Base-by-base conservation (phyloP, 1,284 basidiomycete species). In the Ustilago curta region DNA sequence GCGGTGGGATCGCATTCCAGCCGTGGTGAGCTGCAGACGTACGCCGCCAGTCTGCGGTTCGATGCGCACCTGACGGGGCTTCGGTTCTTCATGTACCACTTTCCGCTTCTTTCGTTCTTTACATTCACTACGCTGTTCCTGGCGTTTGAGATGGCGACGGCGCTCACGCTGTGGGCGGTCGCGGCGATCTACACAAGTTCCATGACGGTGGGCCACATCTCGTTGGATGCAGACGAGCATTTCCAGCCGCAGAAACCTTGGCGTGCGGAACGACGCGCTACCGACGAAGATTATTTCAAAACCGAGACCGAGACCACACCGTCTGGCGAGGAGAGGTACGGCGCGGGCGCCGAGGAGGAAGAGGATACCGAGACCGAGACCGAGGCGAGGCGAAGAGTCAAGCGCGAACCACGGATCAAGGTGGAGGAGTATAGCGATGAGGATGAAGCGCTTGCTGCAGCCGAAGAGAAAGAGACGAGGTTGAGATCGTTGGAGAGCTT, bases 61-160 rank as follows among this genome's bases (percentile, higher is more conserved):
- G 77, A 84, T 44, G 83, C 82, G 18, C 79, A 78, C 37, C 59
- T 84, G 11, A 74, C 76, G 1, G 83, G 83, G 7, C 54, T 82
- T 16, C 48, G 78, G 59, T 84, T 78, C 65, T 75, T 78, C 63
- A 81, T 84, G 80, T 82, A 81, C 54, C 71, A 82, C 49, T 77
- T 82, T 39, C 80, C 83, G 0, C 45, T 84, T 14, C 31, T 79
- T 8, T 81, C 74, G 18, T 80, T 84, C 42, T 63, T 76, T 53
- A 37, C 73, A 14, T 84, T 84, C 50, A 77, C 81, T 4, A 56
- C 70, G 40, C 61, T 82, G 31, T 84, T 84, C 60, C 23, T 83
- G 27, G 49, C 50, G 11, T 75, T 82, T 51, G 83, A 84, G 73
- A 75, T 84, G 60, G 56, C 64, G 11, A 73, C 79, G 4, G 83